Conservation (phyloP, 1,284 basidiomycete species). For the Rhodotorula sp. region DNA sequence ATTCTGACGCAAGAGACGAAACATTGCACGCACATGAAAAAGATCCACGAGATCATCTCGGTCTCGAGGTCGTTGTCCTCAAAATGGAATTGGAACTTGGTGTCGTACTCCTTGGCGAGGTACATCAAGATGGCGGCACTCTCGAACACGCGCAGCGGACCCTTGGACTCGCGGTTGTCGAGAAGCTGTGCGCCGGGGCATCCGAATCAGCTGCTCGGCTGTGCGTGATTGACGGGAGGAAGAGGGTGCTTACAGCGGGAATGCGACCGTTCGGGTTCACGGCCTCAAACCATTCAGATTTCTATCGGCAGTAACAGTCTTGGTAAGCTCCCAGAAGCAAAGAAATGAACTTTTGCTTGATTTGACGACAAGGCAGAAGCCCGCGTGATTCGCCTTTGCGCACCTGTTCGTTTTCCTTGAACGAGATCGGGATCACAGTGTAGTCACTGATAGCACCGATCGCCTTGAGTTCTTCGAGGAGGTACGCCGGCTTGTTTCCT, state of each 20-base stretch:
- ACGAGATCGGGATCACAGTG: slow-evolving; percentile 14
- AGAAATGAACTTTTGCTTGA: not conserved
- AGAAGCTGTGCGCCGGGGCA: not conserved
- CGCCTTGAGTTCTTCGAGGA: slow-evolving; percentile 34
- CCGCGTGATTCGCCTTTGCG: not conserved
- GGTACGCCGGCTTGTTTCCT: slow-evolving; percentile 18
- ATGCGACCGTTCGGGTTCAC: slow-evolving; percentile 35
- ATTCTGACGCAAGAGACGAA: too few species aligned
- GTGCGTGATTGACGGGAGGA: not conserved
- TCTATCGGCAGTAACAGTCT: slow-evolving; percentile 19
- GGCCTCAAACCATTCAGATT: slow-evolving; percentile 28
- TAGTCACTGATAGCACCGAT: slow-evolving; percentile 16
- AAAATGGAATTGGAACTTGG: slow-evolving; percentile 13
- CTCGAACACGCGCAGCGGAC: slow-evolving; percentile 19
- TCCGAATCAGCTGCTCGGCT: too few species aligned
- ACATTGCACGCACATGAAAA: slow-evolving; percentile 5
- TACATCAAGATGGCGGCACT: slow-evolving; percentile 25
- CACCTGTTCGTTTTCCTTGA: slow-evolving; percentile 14
- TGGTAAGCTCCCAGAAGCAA: slow-evolving; percentile 4
- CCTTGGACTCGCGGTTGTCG: slow-evolving; percentile 22
- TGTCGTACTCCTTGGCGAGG: slow-evolving; percentile 28
- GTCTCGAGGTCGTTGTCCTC: slow-evolving; percentile 27
- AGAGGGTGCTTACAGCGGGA: slow-evolving; percentile 11
- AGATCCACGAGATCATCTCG: slow-evolving; percentile 31
- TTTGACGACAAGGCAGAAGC: too few species aligned